Evolutionary conservation across 192 early-diverging fungal genomes (phyloP), one percentile per base, ranked within the genome.

Genomic region (Gaertneriomyces sp.): DNA sequence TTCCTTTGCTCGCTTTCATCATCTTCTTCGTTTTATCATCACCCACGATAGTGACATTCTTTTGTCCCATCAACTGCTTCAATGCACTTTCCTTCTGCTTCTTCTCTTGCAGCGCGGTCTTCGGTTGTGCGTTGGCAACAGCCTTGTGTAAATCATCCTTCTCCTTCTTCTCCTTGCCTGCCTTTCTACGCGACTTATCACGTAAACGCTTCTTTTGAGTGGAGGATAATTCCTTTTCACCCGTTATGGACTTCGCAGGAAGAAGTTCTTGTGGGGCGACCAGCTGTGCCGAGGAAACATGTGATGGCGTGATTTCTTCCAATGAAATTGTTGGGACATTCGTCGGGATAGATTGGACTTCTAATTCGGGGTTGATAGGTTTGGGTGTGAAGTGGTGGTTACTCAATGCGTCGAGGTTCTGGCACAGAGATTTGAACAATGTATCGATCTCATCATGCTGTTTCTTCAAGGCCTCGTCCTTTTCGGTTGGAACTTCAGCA

Each of bases 371-470:
- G 41, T 81, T 60, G 42, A 81, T 83, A 6, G 88, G 82, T 62
- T 91, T 88, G 42, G 95, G 95, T 42, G 90, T 85, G 78, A 83
- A 97, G 76, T 96, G 91, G 86, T 89, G 96, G 81, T 95, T 95
- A 74, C 88, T 90, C 41, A 99, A 79, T 3, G 93, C 90, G 65
- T 99, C 94, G 1, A 99, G 80, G 72, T 93, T 89, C 51, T 81
- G 69, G 74, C 88, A 93, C 54, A 99, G 73, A 6, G 85, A 81
- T 49, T 82, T 81, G 79, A 91, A 90, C 72, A 95, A 79, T 42
- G 68, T 69, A 53, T 85, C 84, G 52, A 99, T 90, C 58, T 92
- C 90, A 51, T 79, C 76, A 77, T 97, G 96, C 68, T 90, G 79
- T 61, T 89, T 85, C 47, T 82, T 74, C 46, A 95, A 74, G 12